Conservation (phyloP, 1,139 yeast species). For the Spathaspora sp. region DNA sequence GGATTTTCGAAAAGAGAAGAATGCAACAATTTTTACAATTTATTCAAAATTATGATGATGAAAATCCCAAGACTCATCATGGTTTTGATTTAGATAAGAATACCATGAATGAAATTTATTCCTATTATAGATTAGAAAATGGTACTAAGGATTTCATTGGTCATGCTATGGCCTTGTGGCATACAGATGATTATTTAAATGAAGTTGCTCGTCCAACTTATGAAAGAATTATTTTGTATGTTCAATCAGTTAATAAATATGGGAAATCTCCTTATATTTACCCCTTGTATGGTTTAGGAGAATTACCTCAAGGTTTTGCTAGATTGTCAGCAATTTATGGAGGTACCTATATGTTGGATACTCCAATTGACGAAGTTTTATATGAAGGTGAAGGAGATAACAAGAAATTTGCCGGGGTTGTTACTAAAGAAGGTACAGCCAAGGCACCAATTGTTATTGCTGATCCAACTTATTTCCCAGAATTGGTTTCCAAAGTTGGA, state of each 20-base stretch:
- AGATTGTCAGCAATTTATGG: slow-evolving; percentile 96
- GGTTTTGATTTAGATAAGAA: slow-evolving; percentile 82
- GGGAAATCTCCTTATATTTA: slow-evolving; percentile 97
- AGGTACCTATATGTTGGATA: slow-evolving; percentile 97
- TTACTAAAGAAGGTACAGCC: slow-evolving; percentile 88
- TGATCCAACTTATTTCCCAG: slow-evolving; percentile 97
- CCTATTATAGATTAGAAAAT: slow-evolving; percentile 84
- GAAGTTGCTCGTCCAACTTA: slow-evolving; percentile 93
- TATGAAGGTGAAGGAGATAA: slow-evolving; percentile 52
- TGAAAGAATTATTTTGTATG: slow-evolving; percentile 81
- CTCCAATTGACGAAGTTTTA: slow-evolving; percentile 87
- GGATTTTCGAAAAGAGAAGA: slow-evolving; percentile 92
- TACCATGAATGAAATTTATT: slow-evolving; percentile 90
- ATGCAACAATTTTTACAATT: slow-evolving; percentile 90
- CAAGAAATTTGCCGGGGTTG: slow-evolving; percentile 75
- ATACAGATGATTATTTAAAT: slow-evolving; percentile 84
- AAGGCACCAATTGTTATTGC: slow-evolving; percentile 94
- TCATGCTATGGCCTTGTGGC: slow-evolving; percentile 97
- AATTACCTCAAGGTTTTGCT: slow-evolving; percentile 97
- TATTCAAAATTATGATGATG: slow-evolving; percentile 80
- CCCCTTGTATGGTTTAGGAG: slow-evolving; percentile 96
- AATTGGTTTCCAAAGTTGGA: slow-evolving; percentile 81
- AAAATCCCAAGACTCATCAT: slow-evolving; percentile 77
- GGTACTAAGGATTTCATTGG: slow-evolving; percentile 97
- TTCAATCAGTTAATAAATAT: slow-evolving; percentile 88